Conservation (phyloP, 1,284 basidiomycete species). For the Heliocybe sulcata region DNA sequence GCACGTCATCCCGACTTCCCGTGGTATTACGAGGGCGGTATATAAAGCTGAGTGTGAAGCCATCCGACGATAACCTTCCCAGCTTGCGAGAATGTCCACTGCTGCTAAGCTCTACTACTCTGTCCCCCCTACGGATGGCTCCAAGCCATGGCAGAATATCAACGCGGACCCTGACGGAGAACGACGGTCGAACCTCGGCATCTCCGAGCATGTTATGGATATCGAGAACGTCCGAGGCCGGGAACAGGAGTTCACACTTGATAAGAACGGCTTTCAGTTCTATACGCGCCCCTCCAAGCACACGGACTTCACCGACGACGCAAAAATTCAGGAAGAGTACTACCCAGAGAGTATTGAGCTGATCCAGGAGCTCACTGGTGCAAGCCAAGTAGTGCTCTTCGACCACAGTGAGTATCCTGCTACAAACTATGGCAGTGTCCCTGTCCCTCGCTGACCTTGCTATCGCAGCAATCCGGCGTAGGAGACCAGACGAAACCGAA, state of each 20-base stretch:
- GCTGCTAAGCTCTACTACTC: conserved; percentile 20
- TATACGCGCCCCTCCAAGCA: conserved; percentile 32
- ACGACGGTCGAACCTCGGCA: conserved; percentile 15
- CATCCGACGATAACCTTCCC: neutral
- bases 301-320: conserved; percentile 37
- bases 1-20: neutral
- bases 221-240: conserved; percentile 54
- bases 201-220: conserved; percentile 20
- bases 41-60: neutral
- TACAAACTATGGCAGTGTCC: neutral
- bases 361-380: conserved; percentile 55
- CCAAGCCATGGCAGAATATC: conserved; percentile 20
- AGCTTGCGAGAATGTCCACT: neutral
- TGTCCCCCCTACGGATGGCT: conserved; percentile 22
- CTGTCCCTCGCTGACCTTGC: neutral
- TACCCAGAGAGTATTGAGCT: conserved; percentile 53
- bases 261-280: conserved; percentile 51
- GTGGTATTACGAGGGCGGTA: neutral
- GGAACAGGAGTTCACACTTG: conserved; percentile 38
- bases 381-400: conserved; percentile 49
- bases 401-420: conserved; percentile 47
- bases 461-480: conserved; percentile 34
- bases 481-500: conserved; percentile 28
- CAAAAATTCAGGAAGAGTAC: conserved; percentile 43
- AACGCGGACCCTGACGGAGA: conserved; percentile 17